Evolutionary conservation across 306 rosid species (phyloP), one percentile per base, ranked within the genome.

Genomic region (Rosa chinensis): DNA sequence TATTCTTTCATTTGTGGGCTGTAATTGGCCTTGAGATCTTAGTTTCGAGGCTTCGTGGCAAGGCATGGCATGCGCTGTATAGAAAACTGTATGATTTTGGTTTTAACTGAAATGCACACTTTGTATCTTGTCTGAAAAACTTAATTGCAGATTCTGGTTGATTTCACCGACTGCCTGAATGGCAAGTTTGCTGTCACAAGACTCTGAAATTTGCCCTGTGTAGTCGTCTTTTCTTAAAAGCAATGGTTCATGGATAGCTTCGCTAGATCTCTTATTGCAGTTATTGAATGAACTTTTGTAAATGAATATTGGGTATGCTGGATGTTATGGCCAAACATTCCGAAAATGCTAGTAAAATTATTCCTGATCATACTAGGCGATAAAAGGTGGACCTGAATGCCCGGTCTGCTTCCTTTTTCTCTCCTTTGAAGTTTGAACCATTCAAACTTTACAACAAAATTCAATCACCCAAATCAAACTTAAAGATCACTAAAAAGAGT

Each of bases 1-100:
- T 75, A 89, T 95, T 95, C 97, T 90, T 92, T 90, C 83, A 91
- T 89, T 90, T 85, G 86, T 89, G 93, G 83, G 88, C 85, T 75
- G 76, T 42, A 68, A 78, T 50, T 50, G 61, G 81, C 78, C 80
- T 61, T 59, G 59, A 69, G 72, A 79, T 83, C 74, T 69, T 78
- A 74, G 78, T 83, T 58, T 81, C 82, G 9, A 48, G 85, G 87
- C 69, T 82, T 73, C 14, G 37, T 79, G 81, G 64, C 40, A 56
- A 73, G 73, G 82, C 72, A 70, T 32, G 78, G 44, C 72, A 69
- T 67, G 78, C 74, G 23, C 82, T 89, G 92, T 90, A 86, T 85
- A 87, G 78, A 70, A 79, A 37, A 66, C 52, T 72, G 81, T 85
- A 84, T 58, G 61, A 47, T 42, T 78, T 74, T 47, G 66, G 17